phyloP scores from a whole-genome alignment of 371 early-diverging fungal species.

The Gilbertella persicaria region DNA sequence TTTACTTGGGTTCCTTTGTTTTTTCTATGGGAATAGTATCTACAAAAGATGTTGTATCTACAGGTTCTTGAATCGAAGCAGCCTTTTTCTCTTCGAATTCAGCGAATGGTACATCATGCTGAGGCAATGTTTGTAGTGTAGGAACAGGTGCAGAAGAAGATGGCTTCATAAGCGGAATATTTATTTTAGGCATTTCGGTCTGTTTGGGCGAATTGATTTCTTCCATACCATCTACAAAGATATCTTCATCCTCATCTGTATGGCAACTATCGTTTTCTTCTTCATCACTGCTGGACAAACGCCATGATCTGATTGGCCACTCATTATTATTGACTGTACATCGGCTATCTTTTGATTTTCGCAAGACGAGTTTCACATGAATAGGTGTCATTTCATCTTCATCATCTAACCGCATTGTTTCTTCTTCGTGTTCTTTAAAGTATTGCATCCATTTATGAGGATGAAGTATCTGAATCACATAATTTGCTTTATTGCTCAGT shows the following conservation, averaged over 20 bases:
- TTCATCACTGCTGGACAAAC: slow-evolving; percentile 29
- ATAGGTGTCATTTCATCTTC: background rate
- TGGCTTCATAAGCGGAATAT: background rate
- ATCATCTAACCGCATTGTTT: slow-evolving; percentile 9
- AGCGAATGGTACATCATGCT: background rate
- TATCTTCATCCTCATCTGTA: slow-evolving; percentile 25
- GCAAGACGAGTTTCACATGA: background rate
- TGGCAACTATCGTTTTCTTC: slow-evolving; percentile 48
- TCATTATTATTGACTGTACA: slow-evolving; percentile 33
- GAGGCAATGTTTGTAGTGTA: background rate
- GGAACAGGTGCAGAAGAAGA: background rate
- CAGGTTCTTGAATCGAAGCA: background rate
- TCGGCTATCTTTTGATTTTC: background rate
- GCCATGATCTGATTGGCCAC: slow-evolving; percentile 34
- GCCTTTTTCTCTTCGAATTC: background rate
- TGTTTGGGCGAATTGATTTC: slow-evolving; percentile 3
- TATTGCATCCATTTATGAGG: slow-evolving; percentile 26
- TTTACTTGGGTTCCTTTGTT: background rate
- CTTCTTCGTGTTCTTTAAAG: slow-evolving; percentile 11
- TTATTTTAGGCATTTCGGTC: background rate
- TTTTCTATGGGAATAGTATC: background rate
- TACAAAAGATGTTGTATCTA: background rate
- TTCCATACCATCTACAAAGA: slow-evolving; percentile 41
- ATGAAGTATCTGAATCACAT: slow-evolving; percentile 28
- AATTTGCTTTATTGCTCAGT: slow-evolving; percentile 3